phyloP scores from a whole-genome alignment of 75 land plant genomes.

The Pinus tabuliformis region DNA sequence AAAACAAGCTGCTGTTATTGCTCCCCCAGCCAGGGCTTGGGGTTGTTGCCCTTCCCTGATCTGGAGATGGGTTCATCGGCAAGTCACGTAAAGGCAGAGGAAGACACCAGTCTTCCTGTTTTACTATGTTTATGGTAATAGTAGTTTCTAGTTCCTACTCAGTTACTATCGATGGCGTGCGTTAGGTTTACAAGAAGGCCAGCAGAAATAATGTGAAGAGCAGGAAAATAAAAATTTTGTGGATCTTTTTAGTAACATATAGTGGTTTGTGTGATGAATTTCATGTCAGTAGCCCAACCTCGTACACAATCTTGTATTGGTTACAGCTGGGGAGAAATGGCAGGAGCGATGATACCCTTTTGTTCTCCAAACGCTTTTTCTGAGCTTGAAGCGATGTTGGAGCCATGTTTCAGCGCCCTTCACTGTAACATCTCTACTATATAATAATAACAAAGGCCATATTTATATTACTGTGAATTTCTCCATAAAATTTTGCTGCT shows the following conservation, averaged over 20 bases:
- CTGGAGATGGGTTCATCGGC: constrained; percentile 7
- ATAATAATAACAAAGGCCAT: background rate
- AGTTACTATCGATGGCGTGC: background rate
- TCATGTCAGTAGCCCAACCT: too few relatives aligned
- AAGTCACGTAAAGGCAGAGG: constrained; percentile 8
- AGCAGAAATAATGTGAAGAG: background rate
- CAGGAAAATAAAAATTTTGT: background rate
- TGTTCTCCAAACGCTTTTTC: background rate
- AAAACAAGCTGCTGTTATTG: constrained; percentile 4
- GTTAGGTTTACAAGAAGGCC: background rate
- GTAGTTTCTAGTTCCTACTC: background rate
- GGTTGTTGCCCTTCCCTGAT: background rate
- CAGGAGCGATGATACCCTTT: background rate
- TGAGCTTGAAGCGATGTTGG: background rate
- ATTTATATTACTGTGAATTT: too few relatives aligned
- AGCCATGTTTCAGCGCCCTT: background rate
- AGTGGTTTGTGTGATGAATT: background rate
- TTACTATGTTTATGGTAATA: background rate
- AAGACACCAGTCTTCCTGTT: background rate
- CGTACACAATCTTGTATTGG: too few relatives aligned
- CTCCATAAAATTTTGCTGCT: too few relatives aligned
- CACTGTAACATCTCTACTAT: background rate
- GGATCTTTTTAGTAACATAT: background rate
- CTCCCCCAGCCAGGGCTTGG: background rate
- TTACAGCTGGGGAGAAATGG: background rate